phyloP scores from a whole-genome alignment of 345 rosid genomes.

The Euphorbia tirucalli region DNA sequence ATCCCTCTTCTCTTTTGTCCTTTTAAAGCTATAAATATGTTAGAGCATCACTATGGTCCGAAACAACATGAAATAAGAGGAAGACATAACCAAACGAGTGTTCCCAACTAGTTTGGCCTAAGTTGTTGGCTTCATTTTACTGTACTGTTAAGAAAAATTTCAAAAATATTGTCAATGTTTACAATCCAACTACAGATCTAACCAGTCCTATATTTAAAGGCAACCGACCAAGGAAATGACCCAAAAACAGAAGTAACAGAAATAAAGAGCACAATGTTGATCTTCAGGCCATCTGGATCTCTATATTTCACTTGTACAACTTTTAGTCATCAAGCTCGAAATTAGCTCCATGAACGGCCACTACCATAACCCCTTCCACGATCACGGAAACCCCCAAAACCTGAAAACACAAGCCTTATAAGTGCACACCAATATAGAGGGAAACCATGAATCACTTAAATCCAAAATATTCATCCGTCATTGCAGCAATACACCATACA shows the following conservation, averaged over 20 bases:
- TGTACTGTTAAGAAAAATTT: neutral
- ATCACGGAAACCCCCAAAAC: constrained; percentile 55
- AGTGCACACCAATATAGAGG: neutral
- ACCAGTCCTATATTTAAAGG: neutral
- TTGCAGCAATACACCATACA: neutral
- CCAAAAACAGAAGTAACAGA: neutral
- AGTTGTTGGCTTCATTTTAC: no score
- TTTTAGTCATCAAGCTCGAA: neutral
- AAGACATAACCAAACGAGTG: no score
- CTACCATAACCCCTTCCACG: constrained; percentile 59
- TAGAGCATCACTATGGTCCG: no score
- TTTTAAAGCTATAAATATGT: no score
- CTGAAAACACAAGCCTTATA: constrained; percentile 20
- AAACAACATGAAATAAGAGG: no score
- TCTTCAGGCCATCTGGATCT: constrained; percentile 1
- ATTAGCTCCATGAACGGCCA: constrained; percentile 55
- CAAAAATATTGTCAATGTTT: neutral
- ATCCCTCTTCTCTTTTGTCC: no score
- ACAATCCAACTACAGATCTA: constrained; percentile 9
- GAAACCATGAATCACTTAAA: neutral
- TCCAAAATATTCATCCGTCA: neutral
- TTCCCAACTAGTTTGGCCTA: no score
- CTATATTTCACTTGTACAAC: neutral
- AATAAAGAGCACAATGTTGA: neutral
- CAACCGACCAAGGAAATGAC: neutral